These are phyloP conservation scores for Talaromyces islandicus DNA, from an alignment of 2,329 filamentous ascomycete species.

Conservation along the genomic window DNA sequence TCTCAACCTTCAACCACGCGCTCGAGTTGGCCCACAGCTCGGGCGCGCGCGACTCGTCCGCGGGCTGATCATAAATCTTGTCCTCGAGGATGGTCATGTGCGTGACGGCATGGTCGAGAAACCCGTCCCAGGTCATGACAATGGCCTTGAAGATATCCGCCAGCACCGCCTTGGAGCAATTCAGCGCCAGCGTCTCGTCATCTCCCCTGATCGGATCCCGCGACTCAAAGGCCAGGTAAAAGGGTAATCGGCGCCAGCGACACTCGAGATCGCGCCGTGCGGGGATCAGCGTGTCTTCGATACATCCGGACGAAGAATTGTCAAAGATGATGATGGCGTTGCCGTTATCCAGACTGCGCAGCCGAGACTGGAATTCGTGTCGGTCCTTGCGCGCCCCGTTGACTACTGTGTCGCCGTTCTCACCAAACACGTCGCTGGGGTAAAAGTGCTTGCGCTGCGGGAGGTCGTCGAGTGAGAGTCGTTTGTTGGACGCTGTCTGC, in stretches of 20 bases:
- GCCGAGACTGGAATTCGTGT: slow-evolving; percentile 28
- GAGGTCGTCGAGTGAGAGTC: slow-evolving; percentile 8
- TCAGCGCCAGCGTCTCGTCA: slow-evolving; percentile 38
- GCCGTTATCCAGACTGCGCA: slow-evolving; percentile 43
- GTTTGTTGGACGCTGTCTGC: slow-evolving; percentile 30
- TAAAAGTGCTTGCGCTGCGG: slow-evolving; percentile 34
- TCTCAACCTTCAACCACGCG: slow-evolving; percentile 48
- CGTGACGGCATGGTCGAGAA: slow-evolving; percentile 41
- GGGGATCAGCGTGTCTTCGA: slow-evolving; percentile 46
- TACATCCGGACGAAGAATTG: slow-evolving; percentile 41
- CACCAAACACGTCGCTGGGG: slow-evolving; percentile 43
- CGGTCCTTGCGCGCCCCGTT: slow-evolving; percentile 22
- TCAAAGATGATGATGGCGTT: slow-evolving; percentile 51
- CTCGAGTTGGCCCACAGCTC: slow-evolving; percentile 48
- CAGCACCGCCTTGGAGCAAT: slow-evolving; percentile 47
- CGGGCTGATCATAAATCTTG: slow-evolving; percentile 49
- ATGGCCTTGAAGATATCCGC: slow-evolving; percentile 46
- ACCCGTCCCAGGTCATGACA: slow-evolving; percentile 40
- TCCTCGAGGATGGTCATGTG: slow-evolving; percentile 47
- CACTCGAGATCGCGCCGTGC: slow-evolving; percentile 46
- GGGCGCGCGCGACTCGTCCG: slow-evolving; percentile 47
- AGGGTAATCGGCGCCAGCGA: slow-evolving; percentile 49
- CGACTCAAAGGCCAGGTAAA: slow-evolving; percentile 41
- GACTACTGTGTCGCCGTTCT: slow-evolving; percentile 24
- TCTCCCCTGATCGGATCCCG: slow-evolving; percentile 31